These are phyloP conservation scores for Apiotrichum siamense DNA, from an alignment of 1,284 basidiomycete species.

Conservation along the genomic window DNA sequence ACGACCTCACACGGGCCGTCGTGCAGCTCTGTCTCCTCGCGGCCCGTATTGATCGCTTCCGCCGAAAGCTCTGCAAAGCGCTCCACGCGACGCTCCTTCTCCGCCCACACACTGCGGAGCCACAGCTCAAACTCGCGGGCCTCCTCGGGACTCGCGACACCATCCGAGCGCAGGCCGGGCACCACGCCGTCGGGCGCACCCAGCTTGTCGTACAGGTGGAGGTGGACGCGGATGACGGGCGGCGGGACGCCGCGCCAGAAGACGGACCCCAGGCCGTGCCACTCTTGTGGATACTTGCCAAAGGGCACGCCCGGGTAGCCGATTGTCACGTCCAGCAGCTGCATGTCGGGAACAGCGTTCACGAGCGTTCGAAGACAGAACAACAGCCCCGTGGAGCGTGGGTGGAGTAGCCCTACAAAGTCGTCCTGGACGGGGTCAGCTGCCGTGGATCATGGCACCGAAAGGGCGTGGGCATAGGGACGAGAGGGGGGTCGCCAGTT, in stretches of 20 bases:
- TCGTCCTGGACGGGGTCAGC: conserved; percentile 57
- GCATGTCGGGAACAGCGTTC: conserved; percentile 67
- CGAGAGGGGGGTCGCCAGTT: background rate
- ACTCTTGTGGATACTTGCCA: conserved; percentile 46
- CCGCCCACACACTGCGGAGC: conserved; percentile 71
- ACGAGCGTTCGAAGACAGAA: conserved; percentile 76
- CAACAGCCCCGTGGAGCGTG: conserved; percentile 82
- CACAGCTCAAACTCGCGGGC: conserved; percentile 71
- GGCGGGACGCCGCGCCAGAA: conserved; percentile 78
- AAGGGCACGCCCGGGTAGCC: conserved; percentile 71
- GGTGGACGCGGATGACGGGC: conserved; percentile 77
- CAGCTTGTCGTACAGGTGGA: conserved; percentile 64
- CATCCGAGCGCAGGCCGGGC: conserved; percentile 3
- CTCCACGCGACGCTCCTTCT: conserved; percentile 73
- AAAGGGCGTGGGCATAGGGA: background rate
- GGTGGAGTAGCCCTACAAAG: conserved; percentile 71
- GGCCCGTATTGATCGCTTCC: background rate
- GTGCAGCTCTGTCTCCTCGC: background rate
- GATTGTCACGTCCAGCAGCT: conserved; percentile 81
- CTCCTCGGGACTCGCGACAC: conserved; percentile 58
- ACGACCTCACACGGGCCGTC: conserved; percentile 15
- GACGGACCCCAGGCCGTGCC: conserved; percentile 71
- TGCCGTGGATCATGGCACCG: background rate
- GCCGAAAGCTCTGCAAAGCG: conserved; percentile 50
- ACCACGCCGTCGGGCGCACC: conserved; percentile 15